Base-by-base conservation (phyloP, 2,329 filamentous ascomycete species). In the Trichoderma hamatum region DNA sequence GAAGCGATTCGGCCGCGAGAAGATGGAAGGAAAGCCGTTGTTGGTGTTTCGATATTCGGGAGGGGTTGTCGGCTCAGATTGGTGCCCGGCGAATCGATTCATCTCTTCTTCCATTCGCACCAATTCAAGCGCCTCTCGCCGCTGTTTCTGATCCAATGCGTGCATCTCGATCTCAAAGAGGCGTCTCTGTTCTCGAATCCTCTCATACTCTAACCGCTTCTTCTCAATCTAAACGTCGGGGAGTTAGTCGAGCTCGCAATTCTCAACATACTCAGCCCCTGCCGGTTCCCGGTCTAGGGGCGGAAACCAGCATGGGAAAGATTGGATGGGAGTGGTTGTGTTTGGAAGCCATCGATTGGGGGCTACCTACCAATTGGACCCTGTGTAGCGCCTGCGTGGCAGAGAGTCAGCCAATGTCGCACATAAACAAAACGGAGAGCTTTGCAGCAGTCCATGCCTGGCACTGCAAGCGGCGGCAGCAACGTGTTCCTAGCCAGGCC, bases 11-110 rank as follows among this genome's bases (percentile, higher is more conserved):
- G 93, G 92, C 52, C 93, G 89, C 67, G 93, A 93, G 77, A 96
- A 92, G 73, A 92, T 89, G 75, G 89, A 89, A 68, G 92, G 89
- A 75, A 97, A 95, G 54, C 90, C 90, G 71, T 88, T 84, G 69
- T 82, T 89, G 55, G 69, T 52, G 51, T 97, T 93, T 74, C 90
- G 90, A 79, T 96, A 95, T 79, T 98, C 96, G 36, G 96, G 96
- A 26, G 96, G 96, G 26, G 96, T 99, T 2, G 96, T 97, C 19
- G 96, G 96, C 81, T 98, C 95, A 74, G 93, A 97, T 78, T 96
- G 92, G 75, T 94, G 92, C 66, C 92, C 92, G 70, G 89, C 84
- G 71, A 85, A 81, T 75, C 85, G 78, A 69, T 85, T 84, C 69
- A 96, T 85, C 74, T 96, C 92, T 74, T 93, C 90, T 75, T 94